phyloP scores from a whole-genome alignment of 2,329 filamentous ascomycete genomes.

The Lizonia empirigonia region DNA sequence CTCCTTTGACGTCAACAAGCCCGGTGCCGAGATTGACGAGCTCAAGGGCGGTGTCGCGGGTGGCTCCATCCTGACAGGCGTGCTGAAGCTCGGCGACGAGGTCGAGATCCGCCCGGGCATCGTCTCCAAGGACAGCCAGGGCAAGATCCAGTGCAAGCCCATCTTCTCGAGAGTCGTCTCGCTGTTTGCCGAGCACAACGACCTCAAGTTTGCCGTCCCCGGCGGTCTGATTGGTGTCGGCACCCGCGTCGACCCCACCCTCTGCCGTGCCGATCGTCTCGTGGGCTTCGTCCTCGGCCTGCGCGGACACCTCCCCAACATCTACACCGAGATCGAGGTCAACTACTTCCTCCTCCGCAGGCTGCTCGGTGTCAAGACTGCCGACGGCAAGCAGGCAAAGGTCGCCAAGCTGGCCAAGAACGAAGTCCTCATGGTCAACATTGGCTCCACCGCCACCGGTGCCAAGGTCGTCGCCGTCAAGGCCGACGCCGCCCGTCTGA shows the following conservation, averaged over 20 bases:
- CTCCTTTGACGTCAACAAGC: conserved; percentile 99
- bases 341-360: conserved; percentile 98
- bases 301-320: conserved; percentile 89
- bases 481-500: conserved; percentile 95
- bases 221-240: conserved; percentile 97
- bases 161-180: conserved; percentile 96
- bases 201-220: conserved; percentile 96
- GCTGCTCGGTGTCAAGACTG: conserved; percentile 94
- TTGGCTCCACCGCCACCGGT: conserved; percentile 94
- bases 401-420: conserved; percentile 98
- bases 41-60: conserved; percentile 98
- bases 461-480: conserved; percentile 97
- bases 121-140: conserved; percentile 91
- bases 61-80: conserved; percentile 94
- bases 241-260: conserved; percentile 94
- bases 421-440: conserved; percentile 99
- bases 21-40: conserved; percentile 97
- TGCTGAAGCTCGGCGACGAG: conserved; percentile 95
- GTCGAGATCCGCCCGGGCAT: conserved; percentile 99
- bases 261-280: conserved; percentile 98
- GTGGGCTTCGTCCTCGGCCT: conserved; percentile 97
- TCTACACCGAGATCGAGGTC: conserved; percentile 95
- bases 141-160: conserved; percentile 92
- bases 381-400: conserved; percentile 99
- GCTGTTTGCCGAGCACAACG: conserved; percentile 96